These are phyloP conservation scores for Lentinula novae-zelandiae DNA, from an alignment of 1,284 basidiomycete species.

Conservation along the genomic window DNA sequence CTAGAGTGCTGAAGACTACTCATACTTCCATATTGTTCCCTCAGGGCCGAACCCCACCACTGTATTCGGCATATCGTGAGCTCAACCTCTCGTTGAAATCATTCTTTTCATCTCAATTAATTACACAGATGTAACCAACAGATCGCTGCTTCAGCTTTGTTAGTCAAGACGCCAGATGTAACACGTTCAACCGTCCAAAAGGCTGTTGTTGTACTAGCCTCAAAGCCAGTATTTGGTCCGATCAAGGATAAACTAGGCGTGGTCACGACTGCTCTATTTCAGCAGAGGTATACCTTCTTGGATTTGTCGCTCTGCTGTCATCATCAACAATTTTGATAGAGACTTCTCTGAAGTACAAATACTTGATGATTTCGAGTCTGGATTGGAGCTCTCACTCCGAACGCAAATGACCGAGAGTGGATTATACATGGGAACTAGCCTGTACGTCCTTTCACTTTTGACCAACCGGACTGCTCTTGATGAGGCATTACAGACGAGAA, in stretches of 20 bases:
- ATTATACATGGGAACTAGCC: conserved; percentile 87
- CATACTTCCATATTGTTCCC: conserved; percentile 88
- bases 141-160: conserved; percentile 79
- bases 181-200: conserved; percentile 97
- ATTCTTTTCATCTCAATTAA: conserved; percentile 8
- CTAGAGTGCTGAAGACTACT: conserved; percentile 92
- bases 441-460: conserved; percentile 42
- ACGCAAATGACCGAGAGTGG: conserved; percentile 76
- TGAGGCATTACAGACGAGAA: conserved; percentile 56
- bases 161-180: conserved; percentile 82
- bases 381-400: conserved; percentile 66
- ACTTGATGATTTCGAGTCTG: conserved; percentile 77
- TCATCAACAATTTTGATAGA: conserved; percentile 30
- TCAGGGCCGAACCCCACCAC: conserved; percentile 71
- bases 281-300: conserved; percentile 52
- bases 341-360: conserved; percentile 85
- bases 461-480: not conserved
- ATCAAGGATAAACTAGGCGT: conserved; percentile 94
- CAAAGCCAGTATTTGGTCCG: conserved; percentile 85
- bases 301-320: not conserved
- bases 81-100: conserved; percentile 15
- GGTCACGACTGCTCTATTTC: conserved; percentile 87
- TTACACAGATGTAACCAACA: conserved; percentile 86
- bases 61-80: conserved; percentile 90
- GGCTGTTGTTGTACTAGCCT: conserved; percentile 92